Evolutionary conservation across 2,329 filamentous ascomycete genomes (phyloP), one percentile per base, ranked within the genome.

Genomic region (Teratosphaeriaceae sp.): DNA sequence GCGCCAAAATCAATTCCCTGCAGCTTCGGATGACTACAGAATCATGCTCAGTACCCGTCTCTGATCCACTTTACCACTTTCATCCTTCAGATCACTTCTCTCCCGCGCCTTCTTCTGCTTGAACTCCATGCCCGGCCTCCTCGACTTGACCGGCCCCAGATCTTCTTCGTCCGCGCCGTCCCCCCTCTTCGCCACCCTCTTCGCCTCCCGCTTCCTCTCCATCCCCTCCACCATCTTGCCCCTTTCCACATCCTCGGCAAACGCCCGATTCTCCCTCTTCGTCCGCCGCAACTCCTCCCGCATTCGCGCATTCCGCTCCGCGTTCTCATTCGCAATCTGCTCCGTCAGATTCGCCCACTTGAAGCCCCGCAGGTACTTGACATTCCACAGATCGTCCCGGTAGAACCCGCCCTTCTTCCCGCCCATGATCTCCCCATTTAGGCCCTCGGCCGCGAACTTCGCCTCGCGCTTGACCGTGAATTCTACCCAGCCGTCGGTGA

Each of bases 401-500:
- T 90, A 94, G 61, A 85, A 88, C 38, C 76, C 78, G 11, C 85
- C 77, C 68, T 94, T 94, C 68, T 89, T 89, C 20, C 87, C 87
- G 39, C 86, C 86, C 51, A 92, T 85, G 11, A 76, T 85, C 49
- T 77, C 78, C 31, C 84, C 83, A 59, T 94, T 94, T 38, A 94
- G 71, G 20, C 84, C 73, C 52, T 87, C 83, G 38, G 81, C 85
- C 0, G 79, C 82, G n/a, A 77, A 70, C 62, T 89, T 88, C 26
- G 87, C 87, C 49, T 89, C 81, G 50, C 75, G 74, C 65, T 92
- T 92, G 49, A 75, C 73, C 26, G 79, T 64, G 56, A 90, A 94
- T 63, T 94, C 88, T 21, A 92, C 79, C 87, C 87, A 94, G 35
- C 87, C 88, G 64, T 94, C 88, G 3, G 79, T 82, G 66, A 80